phyloP scores from a whole-genome alignment of 306 rosid genomes.

The Glycine soja region DNA sequence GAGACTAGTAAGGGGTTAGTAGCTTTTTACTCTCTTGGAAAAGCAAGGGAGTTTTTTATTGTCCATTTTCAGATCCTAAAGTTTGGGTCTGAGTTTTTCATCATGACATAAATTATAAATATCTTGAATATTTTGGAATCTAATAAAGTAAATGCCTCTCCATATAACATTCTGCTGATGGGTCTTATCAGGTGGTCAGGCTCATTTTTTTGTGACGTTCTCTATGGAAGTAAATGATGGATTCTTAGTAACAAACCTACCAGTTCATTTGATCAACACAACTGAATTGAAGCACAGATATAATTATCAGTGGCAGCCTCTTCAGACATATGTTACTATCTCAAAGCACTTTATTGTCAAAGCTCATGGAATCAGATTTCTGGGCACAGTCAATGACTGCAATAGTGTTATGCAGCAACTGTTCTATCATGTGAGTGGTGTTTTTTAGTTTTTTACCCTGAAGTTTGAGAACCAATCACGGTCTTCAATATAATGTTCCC shows the following conservation, averaged over 20 bases:
- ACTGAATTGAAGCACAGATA: slow-evolving; percentile 68
- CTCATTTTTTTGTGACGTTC: slow-evolving; percentile 60
- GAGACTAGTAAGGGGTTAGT: too few relatives aligned
- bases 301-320: slow-evolving; percentile 75
- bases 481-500: slow-evolving; percentile 23
- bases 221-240: slow-evolving; percentile 86
- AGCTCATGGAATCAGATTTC: slow-evolving; percentile 82
- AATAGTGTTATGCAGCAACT: slow-evolving; percentile 72
- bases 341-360: slow-evolving; percentile 76
- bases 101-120: slow-evolving; percentile 1
- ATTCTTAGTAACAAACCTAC: slow-evolving; percentile 67
- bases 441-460: slow-evolving; percentile 30
- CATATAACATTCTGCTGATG: slow-evolving; percentile 42
- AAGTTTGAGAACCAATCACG: slow-evolving; percentile 18
- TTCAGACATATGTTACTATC: slow-evolving; percentile 85
- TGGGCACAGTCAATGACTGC: slow-evolving; percentile 74
- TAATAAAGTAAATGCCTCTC: neutral
- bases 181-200: slow-evolving; percentile 57
- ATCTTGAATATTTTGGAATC: neutral
- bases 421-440: slow-evolving; percentile 56
- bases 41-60: neutral
- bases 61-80: neutral
- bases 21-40: neutral
- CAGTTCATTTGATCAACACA: slow-evolving; percentile 69
- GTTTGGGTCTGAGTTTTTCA: slow-evolving; percentile 2